Evolutionary conservation across 108 stramenopile genomes (phyloP), one percentile per base, ranked within the genome.

Genomic region (Cylindrotheca closterium): DNA sequence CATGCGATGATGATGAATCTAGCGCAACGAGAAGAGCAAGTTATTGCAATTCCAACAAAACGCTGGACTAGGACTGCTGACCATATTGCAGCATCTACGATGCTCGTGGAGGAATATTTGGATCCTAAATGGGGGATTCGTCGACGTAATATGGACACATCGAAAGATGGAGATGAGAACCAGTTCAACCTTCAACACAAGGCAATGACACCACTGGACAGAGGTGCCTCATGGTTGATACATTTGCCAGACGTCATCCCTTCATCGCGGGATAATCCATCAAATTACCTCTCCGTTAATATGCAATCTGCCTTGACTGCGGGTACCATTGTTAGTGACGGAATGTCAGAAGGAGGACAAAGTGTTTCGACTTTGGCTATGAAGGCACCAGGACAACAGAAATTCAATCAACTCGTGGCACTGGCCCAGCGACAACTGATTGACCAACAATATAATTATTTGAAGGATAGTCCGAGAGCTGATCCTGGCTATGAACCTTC

Each of bases 171-270:
- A 15, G 25, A 29, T 47, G 47, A 17, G 15, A 55, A 34, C 30
- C 63, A 53, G 4, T 49, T 50, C n/a, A 64, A 64, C 30, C 62
- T 19, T 26, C 21, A 37, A 24, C 32, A 29, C 23, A 55, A 29
- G 50, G 2, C n/a, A 51, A 15, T 10, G 37, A 42, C 34, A 10
- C 68, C 68, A 0, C 30, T 80, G 66, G 85, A 89, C 67, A 67
- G 80, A 52, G 74, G 78, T 30, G 87, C 87, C 1, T 71, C 87
- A 3, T 92, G 87, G 91, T 49, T 87, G 75, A 76, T 82, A 25
- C 84, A 86, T 53, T 45, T 86, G 22, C 86, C 91, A 18, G 81
- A 60, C 19, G 50, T 49, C 5, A 27, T 42, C 10, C 18, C 67
- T 25, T 30, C 21, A 2, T 22, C 57, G n/a, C 27, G 68, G 24